phyloP scores from a whole-genome alignment of 306 rosid species.

The Cucurbita argyrosperma region DNA sequence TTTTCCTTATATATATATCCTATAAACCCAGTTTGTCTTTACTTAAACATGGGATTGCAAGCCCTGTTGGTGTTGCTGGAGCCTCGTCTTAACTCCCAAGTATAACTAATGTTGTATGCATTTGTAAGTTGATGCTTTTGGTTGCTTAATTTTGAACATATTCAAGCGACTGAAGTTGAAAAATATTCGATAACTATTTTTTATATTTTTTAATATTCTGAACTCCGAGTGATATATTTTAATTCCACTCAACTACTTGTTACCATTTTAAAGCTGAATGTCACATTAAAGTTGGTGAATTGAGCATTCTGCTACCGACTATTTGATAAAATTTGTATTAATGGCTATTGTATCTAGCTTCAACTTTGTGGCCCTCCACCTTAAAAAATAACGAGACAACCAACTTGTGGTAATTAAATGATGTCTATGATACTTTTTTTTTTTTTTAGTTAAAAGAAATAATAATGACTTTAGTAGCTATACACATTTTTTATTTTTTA shows the following conservation, averaged over 20 bases:
- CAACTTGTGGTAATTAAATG: no score
- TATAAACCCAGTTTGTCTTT: not conserved
- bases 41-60: not conserved
- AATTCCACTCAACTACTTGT: not conserved
- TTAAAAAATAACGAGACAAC: no score
- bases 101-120: no score
- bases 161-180: no score
- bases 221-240: not conserved
- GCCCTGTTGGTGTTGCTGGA: not conserved
- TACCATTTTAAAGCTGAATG: not conserved
- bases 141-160: no score
- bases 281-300: not conserved
- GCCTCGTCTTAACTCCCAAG: not conserved
- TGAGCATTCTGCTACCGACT: not conserved
- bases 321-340: not conserved
- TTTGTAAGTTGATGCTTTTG: no score
- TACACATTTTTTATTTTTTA: no score
- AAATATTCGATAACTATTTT: no score
- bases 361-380: not conserved
- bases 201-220: no score
- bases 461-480: no score
- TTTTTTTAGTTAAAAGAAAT: no score
- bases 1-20: not conserved
- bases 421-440: no score
- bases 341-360: not conserved